These are phyloP conservation scores for Sanghuangporus sanghuang DNA, from an alignment of 1,284 basidiomycete genomes.

Conservation along the genomic window DNA sequence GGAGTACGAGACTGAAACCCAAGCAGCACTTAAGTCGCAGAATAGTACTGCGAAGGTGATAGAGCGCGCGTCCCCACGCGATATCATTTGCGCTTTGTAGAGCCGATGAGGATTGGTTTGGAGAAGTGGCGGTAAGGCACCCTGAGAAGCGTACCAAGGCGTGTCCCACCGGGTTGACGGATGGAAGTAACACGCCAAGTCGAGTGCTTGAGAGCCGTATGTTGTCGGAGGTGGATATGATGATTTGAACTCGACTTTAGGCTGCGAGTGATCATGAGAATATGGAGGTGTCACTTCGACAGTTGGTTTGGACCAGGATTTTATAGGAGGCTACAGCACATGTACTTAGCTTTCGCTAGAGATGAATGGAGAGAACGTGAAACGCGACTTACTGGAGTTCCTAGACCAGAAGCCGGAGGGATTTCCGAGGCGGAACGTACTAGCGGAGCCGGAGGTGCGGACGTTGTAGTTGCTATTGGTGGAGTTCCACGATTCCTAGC, in stretches of 20 bases:
- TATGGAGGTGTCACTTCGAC: neutral
- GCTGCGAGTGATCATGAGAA: neutral
- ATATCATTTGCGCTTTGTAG: constrained; percentile 27
- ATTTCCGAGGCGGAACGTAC: neutral
- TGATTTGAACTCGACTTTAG: constrained; percentile 19
- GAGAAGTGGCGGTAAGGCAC: constrained; percentile 33
- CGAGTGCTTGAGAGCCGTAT: constrained; percentile 30
- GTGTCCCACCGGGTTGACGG: constrained; percentile 37
- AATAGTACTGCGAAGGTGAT: constrained; percentile 36
- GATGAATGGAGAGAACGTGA: neutral
- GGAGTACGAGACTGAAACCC: constrained; percentile 38
- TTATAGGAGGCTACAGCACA: constrained; percentile 5
- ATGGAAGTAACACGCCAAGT: constrained; percentile 41
- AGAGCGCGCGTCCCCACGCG: constrained; percentile 30
- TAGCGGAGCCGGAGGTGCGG: neutral
- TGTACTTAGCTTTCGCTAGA: neutral
- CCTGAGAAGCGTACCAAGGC: constrained; percentile 37
- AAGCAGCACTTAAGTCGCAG: constrained; percentile 45
- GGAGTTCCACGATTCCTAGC: no score
- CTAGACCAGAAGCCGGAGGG: neutral
- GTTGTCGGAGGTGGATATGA: constrained; percentile 30
- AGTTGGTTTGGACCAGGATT: constrained; percentile 13
- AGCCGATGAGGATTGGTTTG: constrained; percentile 26
- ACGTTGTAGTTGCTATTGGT: no score
- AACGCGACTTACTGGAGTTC: constrained; percentile 8